Percentiles rank a stretch among this genome's conserved stretches.
These are phyloP conservation scores for Phialophora tarda DNA, from an alignment of 2,329 filamentous ascomycete species.

Conservation along the genomic window DNA sequence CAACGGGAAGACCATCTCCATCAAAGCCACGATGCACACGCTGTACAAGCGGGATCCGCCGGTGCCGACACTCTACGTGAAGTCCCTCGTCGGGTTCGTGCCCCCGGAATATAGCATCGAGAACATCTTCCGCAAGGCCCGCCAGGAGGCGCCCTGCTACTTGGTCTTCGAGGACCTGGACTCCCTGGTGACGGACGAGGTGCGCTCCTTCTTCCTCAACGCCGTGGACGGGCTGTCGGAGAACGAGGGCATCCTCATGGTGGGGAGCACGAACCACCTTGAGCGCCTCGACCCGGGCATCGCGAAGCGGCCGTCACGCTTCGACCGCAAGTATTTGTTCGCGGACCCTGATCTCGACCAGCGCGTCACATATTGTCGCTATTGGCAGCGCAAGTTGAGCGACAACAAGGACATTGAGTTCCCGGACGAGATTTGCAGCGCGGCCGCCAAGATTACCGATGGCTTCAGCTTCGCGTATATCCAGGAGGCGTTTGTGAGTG, in stretches of 20 bases:
- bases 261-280: constrained; percentile 50
- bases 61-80: constrained; percentile 50
- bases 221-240: constrained; percentile 50
- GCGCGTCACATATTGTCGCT: constrained; percentile 51
- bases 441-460: constrained; percentile 51
- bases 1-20: constrained; percentile 54
- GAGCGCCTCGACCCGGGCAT: constrained; percentile 49
- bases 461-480: constrained; percentile 56
- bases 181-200: constrained; percentile 45
- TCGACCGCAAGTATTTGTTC: constrained; percentile 57
- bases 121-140: constrained; percentile 46
- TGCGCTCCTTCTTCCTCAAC: constrained; percentile 51
- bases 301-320: constrained; percentile 53
- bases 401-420: constrained; percentile 45
- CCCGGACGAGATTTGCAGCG: constrained; percentile 48
- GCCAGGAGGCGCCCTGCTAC: constrained; percentile 48
- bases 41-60: constrained; percentile 46
- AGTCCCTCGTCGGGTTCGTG: constrained; percentile 37
- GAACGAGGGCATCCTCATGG: constrained; percentile 52
- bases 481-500: constrained; percentile 52
- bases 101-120: constrained; percentile 38
- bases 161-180: constrained; percentile 52
- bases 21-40: constrained; percentile 54
- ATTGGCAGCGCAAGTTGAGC: constrained; percentile 47
- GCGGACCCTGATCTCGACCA: constrained; percentile 47